These are phyloP conservation scores for Prototheca stagnorum DNA, from an alignment of 163 green algal species.

Conservation along the genomic window DNA sequence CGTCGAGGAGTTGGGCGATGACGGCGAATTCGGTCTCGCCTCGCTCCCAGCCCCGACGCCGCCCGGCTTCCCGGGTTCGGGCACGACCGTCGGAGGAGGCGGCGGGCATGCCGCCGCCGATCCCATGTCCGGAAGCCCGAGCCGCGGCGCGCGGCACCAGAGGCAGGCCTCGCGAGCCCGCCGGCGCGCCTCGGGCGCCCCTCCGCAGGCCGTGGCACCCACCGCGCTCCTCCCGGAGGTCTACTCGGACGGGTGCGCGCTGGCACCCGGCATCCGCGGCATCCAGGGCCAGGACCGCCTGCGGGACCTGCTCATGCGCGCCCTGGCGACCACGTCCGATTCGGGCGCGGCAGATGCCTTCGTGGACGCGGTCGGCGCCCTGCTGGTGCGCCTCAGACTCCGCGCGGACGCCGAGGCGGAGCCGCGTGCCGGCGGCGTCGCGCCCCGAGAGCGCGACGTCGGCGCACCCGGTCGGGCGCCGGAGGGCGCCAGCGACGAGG, in stretches of 20 bases:
- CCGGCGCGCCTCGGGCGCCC: background rate
- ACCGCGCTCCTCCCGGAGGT: conserved; percentile 14
- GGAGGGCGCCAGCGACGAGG: background rate
- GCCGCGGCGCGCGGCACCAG: background rate
- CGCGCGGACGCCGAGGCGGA: background rate
- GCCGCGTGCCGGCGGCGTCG: background rate
- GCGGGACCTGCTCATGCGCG: conserved; percentile 10
- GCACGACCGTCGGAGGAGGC: no score
- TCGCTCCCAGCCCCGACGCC: no score
- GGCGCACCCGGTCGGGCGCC: background rate
- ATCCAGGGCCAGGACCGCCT: conserved; percentile 6
- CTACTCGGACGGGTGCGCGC: conserved; percentile 2
- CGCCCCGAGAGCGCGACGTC: no score
- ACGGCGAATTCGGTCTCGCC: no score
- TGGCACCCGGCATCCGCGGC: conserved; percentile 5
- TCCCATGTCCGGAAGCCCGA: no score
- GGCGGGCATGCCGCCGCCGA: no score
- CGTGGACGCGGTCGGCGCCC: conserved; percentile 8
- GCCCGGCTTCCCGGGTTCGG: no score
- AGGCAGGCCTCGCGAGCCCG: background rate
- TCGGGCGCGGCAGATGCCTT: conserved; percentile 9
- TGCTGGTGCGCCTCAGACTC: conserved; percentile 3
- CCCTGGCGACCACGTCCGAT: conserved; percentile 10
- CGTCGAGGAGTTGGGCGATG: no score
- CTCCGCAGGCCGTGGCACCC: no score